Base-by-base conservation (phyloP, 2,329 filamentous ascomycete species). In the Trichoderma cornu-damae region DNA sequence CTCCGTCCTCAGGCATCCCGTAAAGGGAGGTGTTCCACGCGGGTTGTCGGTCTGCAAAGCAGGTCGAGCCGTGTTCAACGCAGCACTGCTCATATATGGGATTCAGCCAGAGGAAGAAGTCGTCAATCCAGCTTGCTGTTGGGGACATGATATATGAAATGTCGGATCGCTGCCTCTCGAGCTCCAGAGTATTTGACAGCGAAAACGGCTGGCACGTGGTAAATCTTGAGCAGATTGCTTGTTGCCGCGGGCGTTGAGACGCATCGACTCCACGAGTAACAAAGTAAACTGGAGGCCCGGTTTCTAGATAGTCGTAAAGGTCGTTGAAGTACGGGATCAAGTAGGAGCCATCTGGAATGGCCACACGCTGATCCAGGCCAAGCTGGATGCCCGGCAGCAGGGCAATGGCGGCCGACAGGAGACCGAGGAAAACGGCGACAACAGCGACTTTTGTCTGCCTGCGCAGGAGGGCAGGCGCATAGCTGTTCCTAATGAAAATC, bases 311-410 rank as follows among this genome's bases (percentile, higher is more conserved):
- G 59, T 85, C 85, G 70, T 96, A 96, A 28, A 99, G 77, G 69
- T 99, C 94, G 67, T 97, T 91, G 73, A 99, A 99, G 72, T 96
- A 99, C 8, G 88, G 84, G 61, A 99, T 96, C 50, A 99, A 78
- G 69, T 99, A 99, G 1, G 93, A 97, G 66, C 90, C 92, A 62
- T 89, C 89, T 0, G 94, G 94, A 58, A 99, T 88, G 9, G 94
- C 94, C 55, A 96, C 93, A 16, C 94, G 86, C 73, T 99, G 94
- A 67, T 99, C 94, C 26, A 99, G 79, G 0, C 94, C 94, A 40
- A 99, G 83, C 64, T 93, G 75, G 16, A 99, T 85, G 62, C 87
- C 83, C 0, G 94, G 95, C 14, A 97, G 80, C 30, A 99, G 77
- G 1, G 92, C 90, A 22, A 99, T 72, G 9, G 87, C 90, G 18